Evolutionary conservation across 2,329 filamentous ascomycete species (phyloP).

Genomic region (Alternaria dauci): DNA sequence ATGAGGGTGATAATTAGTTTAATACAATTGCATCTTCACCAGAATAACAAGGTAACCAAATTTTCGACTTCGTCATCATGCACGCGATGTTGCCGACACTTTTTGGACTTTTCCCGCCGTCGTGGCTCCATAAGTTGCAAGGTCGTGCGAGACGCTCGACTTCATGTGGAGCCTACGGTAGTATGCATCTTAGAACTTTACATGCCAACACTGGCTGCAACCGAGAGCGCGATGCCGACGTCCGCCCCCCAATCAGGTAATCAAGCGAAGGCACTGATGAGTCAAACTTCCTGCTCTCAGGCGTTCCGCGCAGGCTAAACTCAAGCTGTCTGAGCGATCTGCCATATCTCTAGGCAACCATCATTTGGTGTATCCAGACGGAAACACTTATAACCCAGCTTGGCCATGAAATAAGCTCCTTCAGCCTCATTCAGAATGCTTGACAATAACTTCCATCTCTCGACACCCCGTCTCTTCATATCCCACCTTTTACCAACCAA

Average conservation of each 20-base stretch:
- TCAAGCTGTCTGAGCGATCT: background rate
- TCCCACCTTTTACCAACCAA: conserved; percentile 26
- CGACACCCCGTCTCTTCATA: conserved; percentile 56
- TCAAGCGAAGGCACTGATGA: background rate
- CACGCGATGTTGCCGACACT: background rate
- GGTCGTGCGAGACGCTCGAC: background rate
- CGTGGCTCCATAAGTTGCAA: background rate
- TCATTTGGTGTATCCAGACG: background rate
- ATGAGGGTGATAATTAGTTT: background rate
- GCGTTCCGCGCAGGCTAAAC: background rate
- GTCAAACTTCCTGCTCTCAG: background rate
- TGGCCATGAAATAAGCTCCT: background rate
- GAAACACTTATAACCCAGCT: background rate
- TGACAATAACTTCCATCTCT: conserved; percentile 71
- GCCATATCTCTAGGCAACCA: background rate
- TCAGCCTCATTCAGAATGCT: conserved; percentile 44
- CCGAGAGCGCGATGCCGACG: background rate
- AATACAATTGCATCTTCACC: background rate
- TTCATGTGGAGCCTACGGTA: background rate
- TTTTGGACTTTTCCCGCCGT: background rate
- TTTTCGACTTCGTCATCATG: background rate
- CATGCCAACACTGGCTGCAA: background rate
- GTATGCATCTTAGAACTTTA: background rate
- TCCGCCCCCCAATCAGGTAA: background rate
- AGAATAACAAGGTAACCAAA: background rate